Percentiles rank a stretch among this genome's conserved stretches.
Evolutionary conservation across 1,139 yeast species (phyloP).

Genomic region (Hansenula lynferdii): DNA sequence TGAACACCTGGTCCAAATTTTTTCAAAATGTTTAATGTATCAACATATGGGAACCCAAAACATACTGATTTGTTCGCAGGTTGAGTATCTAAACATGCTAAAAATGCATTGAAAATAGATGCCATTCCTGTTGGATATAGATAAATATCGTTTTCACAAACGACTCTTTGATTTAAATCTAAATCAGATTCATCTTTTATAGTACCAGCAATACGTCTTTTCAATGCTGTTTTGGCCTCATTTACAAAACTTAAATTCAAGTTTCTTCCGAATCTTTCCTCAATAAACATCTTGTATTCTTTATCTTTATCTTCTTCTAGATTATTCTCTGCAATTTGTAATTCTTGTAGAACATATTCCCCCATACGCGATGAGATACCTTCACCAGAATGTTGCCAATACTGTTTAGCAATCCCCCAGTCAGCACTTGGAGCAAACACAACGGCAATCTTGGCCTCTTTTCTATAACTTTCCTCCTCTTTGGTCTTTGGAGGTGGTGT

Average conservation of each 20-base stretch:
- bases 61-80: slow-evolving; percentile 68
- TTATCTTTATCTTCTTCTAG: slow-evolving; percentile 26
- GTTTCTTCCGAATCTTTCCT: slow-evolving; percentile 87
- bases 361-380: slow-evolving; percentile 88
- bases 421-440: slow-evolving; percentile 65
- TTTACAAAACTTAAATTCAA: slow-evolving; percentile 71
- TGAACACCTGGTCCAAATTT: slow-evolving; percentile 89
- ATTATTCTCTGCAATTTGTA: slow-evolving; percentile 36
- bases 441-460: slow-evolving; percentile 67
- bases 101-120: slow-evolving; percentile 79
- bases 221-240: slow-evolving; percentile 71
- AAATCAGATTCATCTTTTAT: slow-evolving; percentile 40
- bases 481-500: slow-evolving; percentile 64
- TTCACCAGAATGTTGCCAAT: slow-evolving; percentile 98
- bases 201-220: slow-evolving; percentile 71
- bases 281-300: slow-evolving; percentile 69
- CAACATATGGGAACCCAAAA: slow-evolving; percentile 94
- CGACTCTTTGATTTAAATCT: slow-evolving; percentile 8
- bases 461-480: slow-evolving; percentile 52
- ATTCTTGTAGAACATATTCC: slow-evolving; percentile 69
- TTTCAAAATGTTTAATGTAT: slow-evolving; percentile 76
- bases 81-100: slow-evolving; percentile 44
- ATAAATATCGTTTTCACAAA: slow-evolving; percentile 53
- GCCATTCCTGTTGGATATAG: slow-evolving; percentile 94
- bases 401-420: slow-evolving; percentile 63